Conservation (phyloP, 805 yeast species). For the Tanozyma kutaoensis region DNA sequence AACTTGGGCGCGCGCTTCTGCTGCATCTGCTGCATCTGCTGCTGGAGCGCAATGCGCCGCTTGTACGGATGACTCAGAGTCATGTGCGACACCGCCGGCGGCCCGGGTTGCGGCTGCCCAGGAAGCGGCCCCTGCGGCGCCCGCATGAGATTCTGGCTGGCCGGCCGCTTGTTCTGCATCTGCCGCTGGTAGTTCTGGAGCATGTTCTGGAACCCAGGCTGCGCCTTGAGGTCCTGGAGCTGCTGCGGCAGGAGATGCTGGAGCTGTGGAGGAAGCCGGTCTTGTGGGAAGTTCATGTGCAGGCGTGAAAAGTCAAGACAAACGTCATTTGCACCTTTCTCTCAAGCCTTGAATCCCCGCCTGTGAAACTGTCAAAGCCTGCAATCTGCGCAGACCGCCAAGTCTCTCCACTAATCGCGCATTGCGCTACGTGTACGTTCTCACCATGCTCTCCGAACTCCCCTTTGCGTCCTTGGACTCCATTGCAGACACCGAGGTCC, state of each 20-base stretch:
- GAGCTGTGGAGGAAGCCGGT: conserved; percentile 13
- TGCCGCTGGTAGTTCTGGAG: conserved; percentile 26
- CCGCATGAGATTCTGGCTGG: conserved; percentile 1
- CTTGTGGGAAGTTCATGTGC: too few species aligned
- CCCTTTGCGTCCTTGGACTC: too few species aligned
- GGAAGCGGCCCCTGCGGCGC: not conserved
- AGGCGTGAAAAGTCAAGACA: too few species aligned
- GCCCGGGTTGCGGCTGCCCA: not conserved
- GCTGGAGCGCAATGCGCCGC: not conserved
- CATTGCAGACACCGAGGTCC: too few species aligned
- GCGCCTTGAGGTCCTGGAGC: conserved; percentile 26
- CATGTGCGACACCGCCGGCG: not conserved
- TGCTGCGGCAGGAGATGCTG: conserved; percentile 26
- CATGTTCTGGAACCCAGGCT: conserved; percentile 29
- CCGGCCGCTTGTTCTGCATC: conserved; percentile 14
- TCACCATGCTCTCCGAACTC: too few species aligned
- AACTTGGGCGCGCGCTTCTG: conserved; percentile 2
- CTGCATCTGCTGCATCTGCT: conserved; percentile 8
- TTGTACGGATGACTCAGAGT: not conserved
- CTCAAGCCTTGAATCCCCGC: too few species aligned
- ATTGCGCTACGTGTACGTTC: too few species aligned
- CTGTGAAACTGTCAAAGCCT: too few species aligned
- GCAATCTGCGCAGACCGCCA: too few species aligned
- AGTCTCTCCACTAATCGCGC: too few species aligned
- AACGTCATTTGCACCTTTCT: too few species aligned